Evolutionary conservation across 2,329 filamentous ascomycete genomes (phyloP).

Genomic region (Colletotrichum acutatum): DNA sequence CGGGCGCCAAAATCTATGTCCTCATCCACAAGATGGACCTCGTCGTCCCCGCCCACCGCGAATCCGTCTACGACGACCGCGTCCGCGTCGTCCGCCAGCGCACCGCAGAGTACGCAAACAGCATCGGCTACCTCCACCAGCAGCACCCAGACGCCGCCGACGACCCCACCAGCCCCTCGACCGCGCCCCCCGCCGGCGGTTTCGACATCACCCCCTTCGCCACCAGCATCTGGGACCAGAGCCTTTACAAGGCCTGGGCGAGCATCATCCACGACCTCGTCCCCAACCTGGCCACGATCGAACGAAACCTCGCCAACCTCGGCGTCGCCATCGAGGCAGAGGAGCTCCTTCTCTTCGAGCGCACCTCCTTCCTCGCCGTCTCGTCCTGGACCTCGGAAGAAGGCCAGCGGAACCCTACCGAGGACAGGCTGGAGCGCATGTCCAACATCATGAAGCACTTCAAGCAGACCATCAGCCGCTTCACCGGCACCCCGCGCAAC

Average conservation of each 20-base stretch:
- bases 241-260: constrained; percentile 97
- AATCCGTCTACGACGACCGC: constrained; percentile 86
- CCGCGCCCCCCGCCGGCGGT: constrained; percentile 40
- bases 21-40: constrained; percentile 99
- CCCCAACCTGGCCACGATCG: constrained; percentile 91
- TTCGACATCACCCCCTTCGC: constrained; percentile 89
- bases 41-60: constrained; percentile 81
- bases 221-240: constrained; percentile 99
- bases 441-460: constrained; percentile 99
- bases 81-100: constrained; percentile 81
- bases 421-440: constrained; percentile 92
- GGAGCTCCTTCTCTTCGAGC: constrained; percentile 93
- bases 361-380: constrained; percentile 96
- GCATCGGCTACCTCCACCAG: constrained; percentile 44
- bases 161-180: constrained; percentile 37
- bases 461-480: constrained; percentile 84
- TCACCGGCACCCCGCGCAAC: constrained; percentile 83
- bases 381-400: constrained; percentile 85
- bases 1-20: constrained; percentile 86
- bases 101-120: constrained; percentile 66
- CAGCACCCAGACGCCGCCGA: constrained; percentile 11
- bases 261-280: constrained; percentile 98
- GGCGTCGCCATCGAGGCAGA: constrained; percentile 90
- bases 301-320: constrained; percentile 84
- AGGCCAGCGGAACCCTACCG: constrained; percentile 84